These are phyloP conservation scores for Obelidium mucronatum DNA, from an alignment of 192 early-diverging fungal species.

Conservation along the genomic window DNA sequence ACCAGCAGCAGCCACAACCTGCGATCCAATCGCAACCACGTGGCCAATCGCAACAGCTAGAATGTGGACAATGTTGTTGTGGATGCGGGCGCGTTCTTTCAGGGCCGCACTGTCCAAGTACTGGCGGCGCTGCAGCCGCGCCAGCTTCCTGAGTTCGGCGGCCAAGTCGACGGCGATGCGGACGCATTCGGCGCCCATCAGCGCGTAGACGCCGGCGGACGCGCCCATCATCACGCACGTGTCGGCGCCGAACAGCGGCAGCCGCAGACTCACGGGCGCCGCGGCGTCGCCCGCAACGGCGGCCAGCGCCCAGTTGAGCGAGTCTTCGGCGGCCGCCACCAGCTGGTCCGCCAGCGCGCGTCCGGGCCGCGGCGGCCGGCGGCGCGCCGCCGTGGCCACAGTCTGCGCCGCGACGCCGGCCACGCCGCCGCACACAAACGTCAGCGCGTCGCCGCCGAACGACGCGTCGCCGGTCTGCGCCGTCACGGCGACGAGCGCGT, in stretches of 20 bases:
- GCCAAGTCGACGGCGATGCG: conserved; percentile 9
- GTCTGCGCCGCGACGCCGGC: conserved; percentile 23
- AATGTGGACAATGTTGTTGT: conserved; percentile 19
- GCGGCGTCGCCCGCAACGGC: conserved; percentile 6
- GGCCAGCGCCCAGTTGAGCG: conserved; percentile 6
- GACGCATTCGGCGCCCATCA: conserved; percentile 41
- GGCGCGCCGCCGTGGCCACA: neutral
- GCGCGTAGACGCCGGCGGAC: conserved; percentile 35
- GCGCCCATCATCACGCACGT: conserved; percentile 13
- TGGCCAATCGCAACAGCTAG: conserved; percentile 29
- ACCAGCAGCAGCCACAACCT: conserved; percentile 25
- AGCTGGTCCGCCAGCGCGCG: neutral
- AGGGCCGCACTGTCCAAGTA: neutral
- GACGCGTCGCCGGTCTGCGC: neutral
- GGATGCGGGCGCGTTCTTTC: neutral
- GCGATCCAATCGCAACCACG: conserved; percentile 23
- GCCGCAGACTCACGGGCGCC: neutral
- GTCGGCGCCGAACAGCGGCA: conserved; percentile 1
- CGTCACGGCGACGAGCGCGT: conserved; percentile 19
- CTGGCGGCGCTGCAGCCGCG: conserved; percentile 6
- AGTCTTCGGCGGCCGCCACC: neutral
- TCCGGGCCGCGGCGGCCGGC: neutral
- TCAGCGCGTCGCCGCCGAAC: conserved; percentile 6
- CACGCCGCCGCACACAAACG: conserved; percentile 40
- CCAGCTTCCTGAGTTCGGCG: conserved; percentile 1